phyloP scores from a whole-genome alignment of 2,329 filamentous ascomycete genomes.

The Pestalotiopsis fici region DNA sequence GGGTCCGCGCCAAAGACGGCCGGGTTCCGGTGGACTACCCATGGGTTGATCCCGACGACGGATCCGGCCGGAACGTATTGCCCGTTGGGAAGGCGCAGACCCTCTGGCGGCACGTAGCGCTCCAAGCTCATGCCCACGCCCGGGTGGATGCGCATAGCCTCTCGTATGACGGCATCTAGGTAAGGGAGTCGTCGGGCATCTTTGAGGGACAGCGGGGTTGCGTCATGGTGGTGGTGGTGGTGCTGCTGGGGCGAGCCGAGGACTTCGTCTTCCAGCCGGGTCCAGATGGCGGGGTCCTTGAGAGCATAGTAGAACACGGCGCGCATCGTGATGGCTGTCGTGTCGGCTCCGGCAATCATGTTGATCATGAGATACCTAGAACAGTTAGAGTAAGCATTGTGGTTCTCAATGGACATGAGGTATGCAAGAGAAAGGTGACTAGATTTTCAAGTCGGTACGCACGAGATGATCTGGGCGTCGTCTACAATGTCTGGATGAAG shows the following conservation, averaged over 20 bases:
- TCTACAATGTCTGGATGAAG: constrained; percentile 28
- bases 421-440: background rate
- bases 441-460: constrained; percentile 1
- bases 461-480: constrained; percentile 32
- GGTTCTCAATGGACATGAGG: background rate
- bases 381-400: background rate
- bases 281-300: constrained; percentile 27
- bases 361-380: constrained; percentile 21
- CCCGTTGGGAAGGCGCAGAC: constrained; percentile 37
- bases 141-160: constrained; percentile 51
- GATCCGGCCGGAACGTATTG: constrained; percentile 28
- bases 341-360: constrained; percentile 36
- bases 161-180: constrained; percentile 52
- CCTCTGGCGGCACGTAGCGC: constrained; percentile 46
- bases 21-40: background rate
- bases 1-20: background rate
- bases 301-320: constrained; percentile 37
- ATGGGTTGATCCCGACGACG: background rate
- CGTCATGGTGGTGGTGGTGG: background rate
- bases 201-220: background rate
- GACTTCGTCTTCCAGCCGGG: constrained; percentile 36
- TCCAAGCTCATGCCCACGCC: constrained; percentile 48
- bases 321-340: constrained; percentile 33
- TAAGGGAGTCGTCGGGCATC: constrained; percentile 25
- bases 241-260: background rate